Conservation (phyloP, 1,284 basidiomycete species). For the Pascua sp. region DNA sequence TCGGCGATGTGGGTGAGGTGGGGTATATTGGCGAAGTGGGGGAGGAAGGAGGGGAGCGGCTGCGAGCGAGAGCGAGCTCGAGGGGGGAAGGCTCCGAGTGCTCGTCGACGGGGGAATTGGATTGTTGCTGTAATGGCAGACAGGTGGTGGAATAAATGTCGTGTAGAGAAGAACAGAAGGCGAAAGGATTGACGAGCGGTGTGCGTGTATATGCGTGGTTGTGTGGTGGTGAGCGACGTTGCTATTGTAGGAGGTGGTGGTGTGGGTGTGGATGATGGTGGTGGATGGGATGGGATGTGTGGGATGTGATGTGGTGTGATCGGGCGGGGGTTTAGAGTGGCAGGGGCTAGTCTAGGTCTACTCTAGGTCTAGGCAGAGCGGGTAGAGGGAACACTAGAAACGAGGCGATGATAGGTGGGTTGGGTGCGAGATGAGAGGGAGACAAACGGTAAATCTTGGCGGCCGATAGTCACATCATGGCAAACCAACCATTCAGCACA, state of each 20-base stretch:
- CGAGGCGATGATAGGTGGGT: too few relatives aligned
- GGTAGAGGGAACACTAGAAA: too few relatives aligned
- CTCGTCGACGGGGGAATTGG: slow-evolving; percentile 15
- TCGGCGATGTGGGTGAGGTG: slow-evolving; percentile 10
- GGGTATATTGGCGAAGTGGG: slow-evolving; percentile 1
- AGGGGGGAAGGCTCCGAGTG: slow-evolving; percentile 5
- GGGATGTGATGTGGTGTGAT: too few relatives aligned
- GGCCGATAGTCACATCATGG: too few relatives aligned
- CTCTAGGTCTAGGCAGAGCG: too few relatives aligned
- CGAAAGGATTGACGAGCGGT: background rate
- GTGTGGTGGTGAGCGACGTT: background rate
- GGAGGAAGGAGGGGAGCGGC: slow-evolving; percentile 12
- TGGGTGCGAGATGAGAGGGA: too few relatives aligned
- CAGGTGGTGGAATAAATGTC: background rate
- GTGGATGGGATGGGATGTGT: too few relatives aligned
- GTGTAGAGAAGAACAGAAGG: background rate
- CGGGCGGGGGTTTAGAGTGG: too few relatives aligned
- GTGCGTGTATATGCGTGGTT: background rate
- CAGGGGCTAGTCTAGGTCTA: too few relatives aligned
- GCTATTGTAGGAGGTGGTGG: too few relatives aligned
- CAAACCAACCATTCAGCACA: too few relatives aligned
- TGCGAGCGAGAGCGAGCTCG: slow-evolving; percentile 11
- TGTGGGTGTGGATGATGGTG: background rate
- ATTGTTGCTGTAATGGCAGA: slow-evolving; percentile 14
- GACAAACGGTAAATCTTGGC: too few relatives aligned